Conservation (phyloP, 2,329 filamentous ascomycete genomes). For the Ascochyta rabiei region DNA sequence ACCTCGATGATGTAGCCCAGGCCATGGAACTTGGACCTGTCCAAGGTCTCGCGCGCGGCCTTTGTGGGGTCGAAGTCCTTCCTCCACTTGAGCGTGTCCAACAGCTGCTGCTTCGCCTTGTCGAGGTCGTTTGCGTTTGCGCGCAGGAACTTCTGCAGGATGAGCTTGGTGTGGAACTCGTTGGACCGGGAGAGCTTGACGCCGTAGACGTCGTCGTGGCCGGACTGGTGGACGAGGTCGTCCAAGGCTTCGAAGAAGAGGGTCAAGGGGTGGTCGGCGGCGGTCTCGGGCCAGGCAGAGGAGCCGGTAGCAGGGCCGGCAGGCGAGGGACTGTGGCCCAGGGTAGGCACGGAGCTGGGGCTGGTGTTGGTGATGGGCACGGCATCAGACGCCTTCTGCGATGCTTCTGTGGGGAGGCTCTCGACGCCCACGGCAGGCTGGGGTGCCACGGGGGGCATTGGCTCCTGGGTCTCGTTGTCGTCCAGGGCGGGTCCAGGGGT, state of each 20-base stretch:
- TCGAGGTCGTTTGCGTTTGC: slow-evolving; percentile 80
- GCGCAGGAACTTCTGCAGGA: slow-evolving; percentile 91
- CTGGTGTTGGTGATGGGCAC: slow-evolving; percentile 19
- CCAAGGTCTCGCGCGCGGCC: slow-evolving; percentile 66
- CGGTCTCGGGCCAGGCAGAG: slow-evolving; percentile 46
- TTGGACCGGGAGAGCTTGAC: slow-evolving; percentile 63
- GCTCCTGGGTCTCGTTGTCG: slow-evolving; percentile 20
- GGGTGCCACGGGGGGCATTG: slow-evolving; percentile 19
- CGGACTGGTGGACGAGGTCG: slow-evolving; percentile 62
- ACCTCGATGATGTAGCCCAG: slow-evolving; percentile 84
- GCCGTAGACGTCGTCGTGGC: slow-evolving; percentile 85
- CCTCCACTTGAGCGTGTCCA: slow-evolving; percentile 81
- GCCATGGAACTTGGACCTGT: slow-evolving; percentile 72
- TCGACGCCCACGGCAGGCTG: slow-evolving; percentile 9
- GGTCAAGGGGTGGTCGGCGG: slow-evolving; percentile 53
- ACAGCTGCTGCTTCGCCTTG: slow-evolving; percentile 78
- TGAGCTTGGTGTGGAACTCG: slow-evolving; percentile 77
- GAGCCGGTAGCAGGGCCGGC: slow-evolving; percentile 17
- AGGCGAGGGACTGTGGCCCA: slow-evolving; percentile 1
- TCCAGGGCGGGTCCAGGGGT: slow-evolving; percentile 26
- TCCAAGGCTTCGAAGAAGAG: slow-evolving; percentile 65
- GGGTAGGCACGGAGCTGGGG: slow-evolving; percentile 11
- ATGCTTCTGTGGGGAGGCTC: slow-evolving; percentile 10
- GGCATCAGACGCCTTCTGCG: slow-evolving; percentile 12
- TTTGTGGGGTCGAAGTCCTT: slow-evolving; percentile 74